Evolutionary conservation across 805 yeast species (phyloP).

Genomic region (Saccharomycopsis malanga): DNA sequence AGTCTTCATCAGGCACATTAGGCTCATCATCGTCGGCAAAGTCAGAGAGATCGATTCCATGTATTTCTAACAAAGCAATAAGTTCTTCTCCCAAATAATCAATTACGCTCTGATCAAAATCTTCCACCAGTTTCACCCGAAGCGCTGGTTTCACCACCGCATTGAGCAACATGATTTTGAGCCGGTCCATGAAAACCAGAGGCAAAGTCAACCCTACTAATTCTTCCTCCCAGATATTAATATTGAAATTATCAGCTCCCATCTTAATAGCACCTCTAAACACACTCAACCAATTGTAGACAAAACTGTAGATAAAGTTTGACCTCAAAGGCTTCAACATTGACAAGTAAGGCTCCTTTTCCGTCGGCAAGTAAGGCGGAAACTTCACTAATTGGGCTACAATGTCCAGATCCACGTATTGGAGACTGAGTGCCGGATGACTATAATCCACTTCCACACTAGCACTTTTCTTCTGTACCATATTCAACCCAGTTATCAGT

Average conservation of each 20-base stretch:
- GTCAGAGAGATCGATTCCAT: slow-evolving; percentile 16
- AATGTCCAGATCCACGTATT: slow-evolving; percentile 30
- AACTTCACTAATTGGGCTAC: slow-evolving; percentile 33
- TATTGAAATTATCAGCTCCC: slow-evolving; percentile 46
- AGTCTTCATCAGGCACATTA: slow-evolving; percentile 20
- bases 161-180: slow-evolving; percentile 28
- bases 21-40: slow-evolving; percentile 7
- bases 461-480: too few relatives aligned
- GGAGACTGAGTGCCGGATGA: slow-evolving; percentile 28
- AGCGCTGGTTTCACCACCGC: slow-evolving; percentile 28
- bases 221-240: slow-evolving; percentile 57
- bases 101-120: slow-evolving; percentile 27
- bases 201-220: slow-evolving; percentile 39
- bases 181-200: slow-evolving; percentile 35
- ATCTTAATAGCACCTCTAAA: slow-evolving; percentile 47
- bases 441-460: not conserved
- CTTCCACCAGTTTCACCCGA: slow-evolving; percentile 24
- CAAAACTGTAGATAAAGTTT: slow-evolving; percentile 33
- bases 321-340: slow-evolving; percentile 31
- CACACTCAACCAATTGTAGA: slow-evolving; percentile 50
- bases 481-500: too few relatives aligned
- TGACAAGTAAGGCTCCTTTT: slow-evolving; percentile 30
- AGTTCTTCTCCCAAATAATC: slow-evolving; percentile 15
- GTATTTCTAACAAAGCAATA: slow-evolving; percentile 3
- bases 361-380: slow-evolving; percentile 34